A percentile compares a stretch with the other conserved stretches of the same genome.
Conservation (phyloP, 306 rosid genomes). For the Ormosia semicastrata region DNA sequence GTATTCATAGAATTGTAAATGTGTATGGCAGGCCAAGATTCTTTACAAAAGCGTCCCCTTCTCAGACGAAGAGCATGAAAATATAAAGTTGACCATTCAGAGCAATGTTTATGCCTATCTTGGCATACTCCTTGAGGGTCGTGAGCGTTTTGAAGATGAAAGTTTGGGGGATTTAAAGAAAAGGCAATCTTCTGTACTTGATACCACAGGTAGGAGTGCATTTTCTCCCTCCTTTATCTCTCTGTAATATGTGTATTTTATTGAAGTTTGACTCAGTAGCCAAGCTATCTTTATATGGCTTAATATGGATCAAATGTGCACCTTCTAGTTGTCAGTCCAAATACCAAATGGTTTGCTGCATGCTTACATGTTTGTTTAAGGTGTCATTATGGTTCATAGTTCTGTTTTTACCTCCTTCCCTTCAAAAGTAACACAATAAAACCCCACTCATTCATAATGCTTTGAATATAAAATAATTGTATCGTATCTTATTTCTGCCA, state of each 20-base stretch:
- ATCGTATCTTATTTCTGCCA: neutral
- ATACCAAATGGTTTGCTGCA: neutral
- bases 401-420: neutral
- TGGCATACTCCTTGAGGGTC: conserved; percentile 95
- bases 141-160: conserved; percentile 96
- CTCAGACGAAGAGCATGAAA: conserved; percentile 88
- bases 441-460: neutral
- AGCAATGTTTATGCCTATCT: conserved; percentile 90
- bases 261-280: conserved; percentile 1
- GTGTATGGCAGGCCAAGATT: conserved; percentile 84
- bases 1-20: conserved; percentile 25
- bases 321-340: conserved; percentile 6
- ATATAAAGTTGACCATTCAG: conserved; percentile 77
- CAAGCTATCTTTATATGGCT: neutral
- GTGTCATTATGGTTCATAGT: neutral
- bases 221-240: conserved; percentile 12
- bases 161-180: conserved; percentile 49
- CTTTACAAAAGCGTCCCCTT: conserved; percentile 83
- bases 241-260: neutral
- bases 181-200: conserved; percentile 44
- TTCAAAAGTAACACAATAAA: neutral
- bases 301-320: neutral
- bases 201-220: conserved; percentile 46
- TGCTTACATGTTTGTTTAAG: conserved; percentile 9
- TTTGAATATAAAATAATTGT: neutral